Percentiles rank a stretch among this genome's conserved stretches.
These are phyloP conservation scores for Artemisia argyi DNA, from an alignment of 129 eudicot genomes.

Conservation along the genomic window DNA sequence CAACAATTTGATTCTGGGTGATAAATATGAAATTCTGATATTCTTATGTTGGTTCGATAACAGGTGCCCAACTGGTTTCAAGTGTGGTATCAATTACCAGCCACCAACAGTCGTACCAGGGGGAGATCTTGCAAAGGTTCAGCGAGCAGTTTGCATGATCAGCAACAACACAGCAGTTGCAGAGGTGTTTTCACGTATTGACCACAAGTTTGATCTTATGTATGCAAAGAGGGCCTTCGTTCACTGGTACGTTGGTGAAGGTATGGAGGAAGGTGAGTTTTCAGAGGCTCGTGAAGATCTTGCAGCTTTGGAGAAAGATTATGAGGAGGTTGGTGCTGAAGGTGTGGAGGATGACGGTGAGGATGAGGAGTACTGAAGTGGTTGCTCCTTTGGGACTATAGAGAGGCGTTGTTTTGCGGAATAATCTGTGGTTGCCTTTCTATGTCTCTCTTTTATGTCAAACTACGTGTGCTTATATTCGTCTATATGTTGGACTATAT, in stretches of 20 bases:
- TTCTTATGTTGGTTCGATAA: not conserved
- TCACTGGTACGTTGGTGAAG: slow-evolving; percentile 21
- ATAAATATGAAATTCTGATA: not conserved
- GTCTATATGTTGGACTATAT: not conserved
- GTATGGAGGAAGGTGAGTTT: slow-evolving; percentile 17
- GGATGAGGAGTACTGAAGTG: slow-evolving; percentile 16
- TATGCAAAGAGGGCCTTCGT: slow-evolving; percentile 15
- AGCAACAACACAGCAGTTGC: slow-evolving; percentile 18
- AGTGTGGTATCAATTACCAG: slow-evolving; percentile 17
- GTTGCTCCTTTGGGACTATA: not conserved
- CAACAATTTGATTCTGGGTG: not conserved
- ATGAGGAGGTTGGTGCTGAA: slow-evolving; percentile 17
- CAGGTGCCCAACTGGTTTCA: slow-evolving; percentile 20
- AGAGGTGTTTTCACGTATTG: slow-evolving; percentile 14
- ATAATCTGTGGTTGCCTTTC: not conserved
- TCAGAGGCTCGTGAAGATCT: slow-evolving; percentile 19
- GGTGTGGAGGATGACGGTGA: slow-evolving; percentile 13
- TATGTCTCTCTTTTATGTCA: not conserved
- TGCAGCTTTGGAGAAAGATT: slow-evolving; percentile 7
- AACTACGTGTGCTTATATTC: slow-evolving; percentile 8
- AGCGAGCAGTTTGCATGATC: slow-evolving; percentile 17
- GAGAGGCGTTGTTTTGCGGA: slow-evolving; percentile 12
- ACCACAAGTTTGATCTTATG: slow-evolving; percentile 17
- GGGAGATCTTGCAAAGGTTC: slow-evolving; percentile 17
- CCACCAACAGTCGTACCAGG: slow-evolving; percentile 19